Evolutionary conservation across 306 rosid species (phyloP).

Genomic region (Vicia faba): DNA sequence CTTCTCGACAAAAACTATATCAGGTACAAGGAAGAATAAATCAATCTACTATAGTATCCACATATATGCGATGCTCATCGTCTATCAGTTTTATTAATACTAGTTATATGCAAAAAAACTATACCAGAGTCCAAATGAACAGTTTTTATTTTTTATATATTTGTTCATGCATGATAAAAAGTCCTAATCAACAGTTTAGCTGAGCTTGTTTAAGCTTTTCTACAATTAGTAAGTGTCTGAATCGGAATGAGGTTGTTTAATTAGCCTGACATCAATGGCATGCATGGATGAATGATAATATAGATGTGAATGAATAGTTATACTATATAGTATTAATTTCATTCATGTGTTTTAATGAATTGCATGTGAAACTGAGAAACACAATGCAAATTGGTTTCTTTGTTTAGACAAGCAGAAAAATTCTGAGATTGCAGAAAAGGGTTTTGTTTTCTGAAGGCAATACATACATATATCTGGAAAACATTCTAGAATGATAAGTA

Average conservation of each 20-base stretch:
- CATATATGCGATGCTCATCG: background rate
- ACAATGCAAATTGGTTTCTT: background rate
- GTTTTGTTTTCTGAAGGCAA: background rate
- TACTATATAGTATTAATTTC: background rate
- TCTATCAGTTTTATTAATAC: background rate
- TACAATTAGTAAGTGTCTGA: slow-evolving; percentile 2
- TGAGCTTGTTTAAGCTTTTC: slow-evolving; percentile 1
- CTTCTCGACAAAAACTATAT: slow-evolving; percentile 14
- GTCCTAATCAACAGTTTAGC: background rate
- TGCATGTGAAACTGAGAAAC: background rate
- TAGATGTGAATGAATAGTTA: background rate
- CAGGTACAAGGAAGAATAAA: too few relatives aligned
- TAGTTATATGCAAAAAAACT: background rate
- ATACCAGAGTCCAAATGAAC: background rate
- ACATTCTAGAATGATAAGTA: background rate
- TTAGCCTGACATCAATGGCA: background rate
- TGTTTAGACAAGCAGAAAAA: background rate
- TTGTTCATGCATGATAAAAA: background rate
- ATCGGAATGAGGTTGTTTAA: background rate
- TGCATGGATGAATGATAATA: background rate
- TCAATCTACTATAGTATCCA: too few relatives aligned
- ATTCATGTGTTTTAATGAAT: background rate
- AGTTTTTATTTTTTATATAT: background rate
- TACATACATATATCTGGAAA: background rate
- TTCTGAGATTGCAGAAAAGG: background rate